phyloP scores from a whole-genome alignment of 768 basidiomycete species.

The Lactarius indigo region DNA sequence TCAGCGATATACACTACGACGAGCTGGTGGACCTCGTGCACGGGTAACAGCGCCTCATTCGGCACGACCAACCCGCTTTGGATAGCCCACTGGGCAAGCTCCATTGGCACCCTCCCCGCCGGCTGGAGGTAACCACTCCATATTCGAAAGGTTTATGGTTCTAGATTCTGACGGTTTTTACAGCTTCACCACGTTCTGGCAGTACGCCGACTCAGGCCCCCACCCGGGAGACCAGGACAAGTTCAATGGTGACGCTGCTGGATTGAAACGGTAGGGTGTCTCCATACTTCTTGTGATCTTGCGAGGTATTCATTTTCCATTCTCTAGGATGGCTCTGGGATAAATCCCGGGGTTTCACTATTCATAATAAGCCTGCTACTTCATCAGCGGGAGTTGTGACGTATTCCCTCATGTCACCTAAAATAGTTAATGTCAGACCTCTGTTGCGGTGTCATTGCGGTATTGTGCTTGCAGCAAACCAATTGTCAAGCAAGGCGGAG shows the following conservation, averaged over 20 bases:
- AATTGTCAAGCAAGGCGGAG: too few species aligned
- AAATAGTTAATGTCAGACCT: too few species aligned
- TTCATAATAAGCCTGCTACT: too few species aligned
- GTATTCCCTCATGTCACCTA: too few species aligned
- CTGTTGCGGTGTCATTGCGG: too few species aligned
- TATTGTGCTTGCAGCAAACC: too few species aligned
- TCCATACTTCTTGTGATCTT: neutral
- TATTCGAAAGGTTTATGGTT: too few species aligned
- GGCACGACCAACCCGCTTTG: conserved; percentile 52
- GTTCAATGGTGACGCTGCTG: conserved; percentile 52
- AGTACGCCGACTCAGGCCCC: conserved; percentile 52
- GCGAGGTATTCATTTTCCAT: too few species aligned
- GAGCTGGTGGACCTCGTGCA: conserved; percentile 67
- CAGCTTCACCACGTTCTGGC: conserved; percentile 57
- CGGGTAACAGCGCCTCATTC: conserved; percentile 54
- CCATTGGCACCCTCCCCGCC: conserved; percentile 52
- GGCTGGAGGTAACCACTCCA: conserved; percentile 35
- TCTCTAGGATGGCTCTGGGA: too few species aligned
- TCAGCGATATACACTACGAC: conserved; percentile 61
- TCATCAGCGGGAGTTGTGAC: too few species aligned
- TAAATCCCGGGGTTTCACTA: too few species aligned
- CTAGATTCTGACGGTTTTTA: neutral
- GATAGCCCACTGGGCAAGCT: conserved; percentile 53
- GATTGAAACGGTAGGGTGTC: conserved; percentile 37
- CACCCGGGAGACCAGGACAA: conserved; percentile 57